Evolutionary conservation across 441 rosid species (phyloP), one percentile per base, ranked within the genome.

Genomic region (Pelargonium fulgidum): DNA sequence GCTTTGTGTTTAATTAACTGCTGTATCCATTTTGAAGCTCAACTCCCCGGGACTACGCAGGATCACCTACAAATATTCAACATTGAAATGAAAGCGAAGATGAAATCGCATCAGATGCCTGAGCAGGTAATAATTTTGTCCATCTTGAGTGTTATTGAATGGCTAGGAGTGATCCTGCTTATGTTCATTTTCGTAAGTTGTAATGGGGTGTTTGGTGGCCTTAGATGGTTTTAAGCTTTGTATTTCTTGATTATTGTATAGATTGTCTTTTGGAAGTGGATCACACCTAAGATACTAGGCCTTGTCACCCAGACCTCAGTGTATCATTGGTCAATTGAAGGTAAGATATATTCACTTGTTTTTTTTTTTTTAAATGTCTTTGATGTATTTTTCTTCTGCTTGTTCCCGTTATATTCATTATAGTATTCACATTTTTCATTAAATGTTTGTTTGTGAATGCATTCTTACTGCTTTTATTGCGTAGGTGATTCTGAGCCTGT

Each of bases 181-280:
- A 7, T 6, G 11, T 29, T 63, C 36, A 29, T 29, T 29, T 29
- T 29, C 4, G 36, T 29, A 29, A 29, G 3, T 29, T 29, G 36
- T 29, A 29, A 29, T 29, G 36, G 36, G 36, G 36, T 29, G 36
- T 63, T 4, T 12, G 11, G 6, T 33, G n/a, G 11, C 11, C 4
- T 64, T 64, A n/a, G 6, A 5, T 6, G 41, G 41, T 36, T 36
- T 36, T 36, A 36, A 36, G 41, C 41, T 36, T 36, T 36, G 7
- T 36, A 36, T 36, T 36, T 36, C 41, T 64, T 36, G 12, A 14
- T 39, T n/a, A 11, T 36, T 33, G 39, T 2, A 29, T 69, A 96
- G 99, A 92, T 96, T 78, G 89, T 89, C 67, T 96, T 96, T 81
- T 96, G 99, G 99, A 96, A 93, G 80, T 96, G 99, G 99, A 86